Evolutionary conservation across 352 stramenopile species (phyloP), one percentile per base, ranked within the genome.

Genomic region (Aphanomyces stellatus): DNA sequence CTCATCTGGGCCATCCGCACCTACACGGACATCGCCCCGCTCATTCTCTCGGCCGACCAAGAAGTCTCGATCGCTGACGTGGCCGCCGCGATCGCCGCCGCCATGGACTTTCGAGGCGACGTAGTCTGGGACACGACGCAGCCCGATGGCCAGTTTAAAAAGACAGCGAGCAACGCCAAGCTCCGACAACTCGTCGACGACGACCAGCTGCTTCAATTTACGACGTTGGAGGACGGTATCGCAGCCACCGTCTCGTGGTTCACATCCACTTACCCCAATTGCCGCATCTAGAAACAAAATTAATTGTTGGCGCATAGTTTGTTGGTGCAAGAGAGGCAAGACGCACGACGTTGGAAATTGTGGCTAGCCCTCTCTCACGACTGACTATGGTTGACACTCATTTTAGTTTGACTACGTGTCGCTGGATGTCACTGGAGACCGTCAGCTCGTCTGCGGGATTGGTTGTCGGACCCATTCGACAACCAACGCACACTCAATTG

Each of bases 141-240:
- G 73, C 82, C 91, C n/a, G 96, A 99, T 76, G 97, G 97, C 5
- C 97, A 99, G 79, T 98, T 96, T 81, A 99, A 99, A 81, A 99
- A 99, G 82, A 99, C 97, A 15, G 96, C 96, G 3, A 96, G 81
- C 71, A 99, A 99, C 72, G 89, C 80, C 19, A 99, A 99, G 71
- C 77, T 99, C 68, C 85, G 91, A 25, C 72, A 68, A 37, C 84
- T 93, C 27, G 71, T 87, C 42, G 95, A 96, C 3, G 87, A 95
- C 73, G n/a, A n/a, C n/a, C n/a, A n/a, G n/a, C n/a, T n/a, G n/a
- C 99, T 98, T 71, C 69, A 97, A 71, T 99, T 99, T 74, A 98
- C 92, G 17, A 71, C 86, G 4, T 97, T 99, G 31, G 71, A 84
- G 24, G 77, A 98, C 19, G 96, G 94, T 0, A 70, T 91, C 5